phyloP scores from a whole-genome alignment of 805 yeast genomes.

The Vanderwaltozyma yarrowii region DNA sequence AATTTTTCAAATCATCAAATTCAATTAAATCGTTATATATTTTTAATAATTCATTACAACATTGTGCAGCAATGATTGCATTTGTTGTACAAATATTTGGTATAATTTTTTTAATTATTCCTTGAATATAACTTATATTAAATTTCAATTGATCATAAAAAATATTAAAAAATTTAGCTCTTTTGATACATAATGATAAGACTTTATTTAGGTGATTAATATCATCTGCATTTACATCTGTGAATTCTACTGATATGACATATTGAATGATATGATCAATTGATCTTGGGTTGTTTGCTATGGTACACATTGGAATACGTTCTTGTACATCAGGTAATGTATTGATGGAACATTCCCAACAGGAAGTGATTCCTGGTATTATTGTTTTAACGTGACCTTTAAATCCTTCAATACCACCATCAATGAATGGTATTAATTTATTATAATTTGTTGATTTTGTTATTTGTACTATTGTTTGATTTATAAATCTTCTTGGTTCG shows the following conservation, averaged over 20 bases:
- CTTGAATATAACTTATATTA: constrained; percentile 60
- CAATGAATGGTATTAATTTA: constrained; percentile 58
- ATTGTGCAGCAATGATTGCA: constrained; percentile 81
- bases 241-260: constrained; percentile 74
- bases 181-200: constrained; percentile 37
- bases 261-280: constrained; percentile 95
- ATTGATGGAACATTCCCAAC: constrained; percentile 86
- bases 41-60: constrained; percentile 80
- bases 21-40: constrained; percentile 54
- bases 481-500: constrained; percentile 87
- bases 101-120: constrained; percentile 83
- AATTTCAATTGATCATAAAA: constrained; percentile 42
- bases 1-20: constrained; percentile 53
- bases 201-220: constrained; percentile 59
- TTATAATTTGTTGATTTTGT: constrained; percentile 44
- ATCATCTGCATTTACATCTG: constrained; percentile 51
- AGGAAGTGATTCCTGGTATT: constrained; percentile 73
- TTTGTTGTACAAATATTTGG: constrained; percentile 94
- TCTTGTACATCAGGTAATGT: constrained; percentile 45
- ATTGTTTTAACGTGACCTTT: constrained; percentile 85
- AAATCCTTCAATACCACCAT: constrained; percentile 94
- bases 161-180: constrained; percentile 62
- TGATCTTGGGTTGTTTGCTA: constrained; percentile 86
- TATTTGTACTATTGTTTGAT: constrained; percentile 52
- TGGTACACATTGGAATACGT: constrained; percentile 85